Conservation (phyloP, 495 filamentous ascomycete genomes). For the Terfezia boudieri region DNA sequence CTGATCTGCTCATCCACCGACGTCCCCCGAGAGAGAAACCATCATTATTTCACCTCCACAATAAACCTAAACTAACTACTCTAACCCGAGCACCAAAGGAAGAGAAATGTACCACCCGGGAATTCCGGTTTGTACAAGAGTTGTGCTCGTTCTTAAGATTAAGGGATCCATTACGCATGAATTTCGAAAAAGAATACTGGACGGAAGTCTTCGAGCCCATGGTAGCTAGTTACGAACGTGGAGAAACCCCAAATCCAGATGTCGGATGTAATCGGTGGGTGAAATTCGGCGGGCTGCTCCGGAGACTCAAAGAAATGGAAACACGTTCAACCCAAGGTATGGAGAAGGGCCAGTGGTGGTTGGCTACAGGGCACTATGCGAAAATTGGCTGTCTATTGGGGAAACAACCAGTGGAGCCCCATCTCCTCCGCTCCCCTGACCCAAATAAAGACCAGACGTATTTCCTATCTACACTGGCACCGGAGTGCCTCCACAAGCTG, state of each 20-base stretch:
- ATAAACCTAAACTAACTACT: neutral
- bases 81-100: neutral
- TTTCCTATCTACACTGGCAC: constrained; percentile 12
- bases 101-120: constrained; percentile 9
- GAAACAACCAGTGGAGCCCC: neutral
- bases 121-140: constrained; percentile 11
- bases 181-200: constrained; percentile 19
- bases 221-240: constrained; percentile 10
- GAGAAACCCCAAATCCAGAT: constrained; percentile 16
- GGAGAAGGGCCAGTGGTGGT: constrained; percentile 11
- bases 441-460: constrained; percentile 19
- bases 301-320: constrained; percentile 8
- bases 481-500: constrained; percentile 4
- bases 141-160: constrained; percentile 10
- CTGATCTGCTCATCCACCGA: constrained; percentile 1
- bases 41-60: neutral
- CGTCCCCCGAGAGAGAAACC: constrained; percentile 11
- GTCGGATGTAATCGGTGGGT: constrained; percentile 16
- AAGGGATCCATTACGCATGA: constrained; percentile 8
- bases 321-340: neutral
- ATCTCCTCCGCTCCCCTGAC: constrained; percentile 11
- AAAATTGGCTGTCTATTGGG: neutral
- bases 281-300: constrained; percentile 14
- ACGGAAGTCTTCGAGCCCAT: constrained; percentile 16
- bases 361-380: constrained; percentile 13